Conservation (phyloP, 2,329 filamentous ascomycete genomes). For the Botrytis fragariae region DNA sequence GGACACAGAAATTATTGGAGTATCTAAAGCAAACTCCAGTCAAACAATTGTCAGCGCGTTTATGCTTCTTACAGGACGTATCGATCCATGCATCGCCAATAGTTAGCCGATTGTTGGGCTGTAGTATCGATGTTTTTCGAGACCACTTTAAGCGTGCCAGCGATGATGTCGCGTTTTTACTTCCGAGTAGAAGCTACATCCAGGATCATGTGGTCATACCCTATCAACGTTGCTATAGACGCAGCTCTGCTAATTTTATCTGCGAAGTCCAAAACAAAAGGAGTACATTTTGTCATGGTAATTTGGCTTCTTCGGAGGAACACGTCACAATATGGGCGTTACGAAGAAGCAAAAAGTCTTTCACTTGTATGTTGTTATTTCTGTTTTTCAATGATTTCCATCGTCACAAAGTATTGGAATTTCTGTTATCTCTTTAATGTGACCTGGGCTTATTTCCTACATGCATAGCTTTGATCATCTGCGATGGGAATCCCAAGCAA, state of each 20-base stretch:
- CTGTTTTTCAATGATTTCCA: rapidly evolving
- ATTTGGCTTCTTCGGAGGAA: background rate
- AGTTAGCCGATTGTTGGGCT: background rate
- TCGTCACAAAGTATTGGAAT: background rate
- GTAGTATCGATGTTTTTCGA: background rate
- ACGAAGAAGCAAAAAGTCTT: rapidly evolving
- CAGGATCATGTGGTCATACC: background rate
- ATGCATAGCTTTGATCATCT: background rate
- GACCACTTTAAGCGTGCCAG: background rate
- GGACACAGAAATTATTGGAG: background rate
- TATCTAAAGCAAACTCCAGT: background rate
- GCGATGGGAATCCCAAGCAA: background rate
- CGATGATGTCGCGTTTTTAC: background rate
- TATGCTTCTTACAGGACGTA: background rate
- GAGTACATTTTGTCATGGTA: background rate
- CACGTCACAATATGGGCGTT: background rate
- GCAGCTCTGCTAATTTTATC: background rate
- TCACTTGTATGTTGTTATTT: background rate
- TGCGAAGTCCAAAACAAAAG: background rate
- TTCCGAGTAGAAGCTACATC: background rate
- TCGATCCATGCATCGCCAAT: background rate
- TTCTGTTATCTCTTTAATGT: background rate
- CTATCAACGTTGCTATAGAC: background rate
- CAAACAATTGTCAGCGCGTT: background rate
- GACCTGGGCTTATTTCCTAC: background rate